Evolutionary conservation across 495 filamentous ascomycete species (phyloP).

Genomic region (Penicillium mononematosum): DNA sequence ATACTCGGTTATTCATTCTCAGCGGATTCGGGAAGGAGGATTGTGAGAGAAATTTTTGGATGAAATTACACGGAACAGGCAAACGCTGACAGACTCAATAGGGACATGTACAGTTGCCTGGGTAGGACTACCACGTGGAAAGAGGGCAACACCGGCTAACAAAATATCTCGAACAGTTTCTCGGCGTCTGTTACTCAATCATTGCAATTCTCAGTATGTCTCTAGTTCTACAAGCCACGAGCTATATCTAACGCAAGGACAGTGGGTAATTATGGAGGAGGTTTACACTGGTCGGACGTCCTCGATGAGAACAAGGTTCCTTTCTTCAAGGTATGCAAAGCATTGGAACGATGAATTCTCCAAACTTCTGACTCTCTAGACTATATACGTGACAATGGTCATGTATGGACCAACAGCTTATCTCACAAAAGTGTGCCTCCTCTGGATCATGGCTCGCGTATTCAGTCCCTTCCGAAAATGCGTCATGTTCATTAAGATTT

Average conservation of each 20-base stretch:
- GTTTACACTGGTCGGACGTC: slow-evolving; percentile 25
- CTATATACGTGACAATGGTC: slow-evolving; percentile 35
- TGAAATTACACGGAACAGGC: not conserved
- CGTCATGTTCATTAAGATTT: slow-evolving; percentile 35
- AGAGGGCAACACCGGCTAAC: not conserved
- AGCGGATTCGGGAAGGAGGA: slow-evolving; percentile 30
- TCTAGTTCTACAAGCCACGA: not conserved
- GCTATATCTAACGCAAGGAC: slow-evolving; percentile 3
- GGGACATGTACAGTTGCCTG: slow-evolving; percentile 8
- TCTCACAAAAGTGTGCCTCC: slow-evolving; percentile 41
- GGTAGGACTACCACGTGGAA: not conserved
- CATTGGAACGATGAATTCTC: not conserved
- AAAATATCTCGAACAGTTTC: slow-evolving; percentile 15
- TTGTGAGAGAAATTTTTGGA: slow-evolving; percentile 20
- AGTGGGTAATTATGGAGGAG: slow-evolving; percentile 33
- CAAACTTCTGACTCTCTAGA: slow-evolving; percentile 14
- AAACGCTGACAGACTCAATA: not conserved
- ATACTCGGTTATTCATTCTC: slow-evolving; percentile 25
- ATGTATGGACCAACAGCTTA: slow-evolving; percentile 44
- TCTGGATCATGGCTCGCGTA: slow-evolving; percentile 41
- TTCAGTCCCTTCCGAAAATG: slow-evolving; percentile 37
- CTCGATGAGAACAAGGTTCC: slow-evolving; percentile 16
- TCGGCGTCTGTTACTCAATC: slow-evolving; percentile 28
- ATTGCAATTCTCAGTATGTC: slow-evolving; percentile 29
- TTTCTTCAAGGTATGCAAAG: slow-evolving; percentile 22